Conservation (phyloP, 106 monocot species). For the Iris macrosiphon region DNA sequence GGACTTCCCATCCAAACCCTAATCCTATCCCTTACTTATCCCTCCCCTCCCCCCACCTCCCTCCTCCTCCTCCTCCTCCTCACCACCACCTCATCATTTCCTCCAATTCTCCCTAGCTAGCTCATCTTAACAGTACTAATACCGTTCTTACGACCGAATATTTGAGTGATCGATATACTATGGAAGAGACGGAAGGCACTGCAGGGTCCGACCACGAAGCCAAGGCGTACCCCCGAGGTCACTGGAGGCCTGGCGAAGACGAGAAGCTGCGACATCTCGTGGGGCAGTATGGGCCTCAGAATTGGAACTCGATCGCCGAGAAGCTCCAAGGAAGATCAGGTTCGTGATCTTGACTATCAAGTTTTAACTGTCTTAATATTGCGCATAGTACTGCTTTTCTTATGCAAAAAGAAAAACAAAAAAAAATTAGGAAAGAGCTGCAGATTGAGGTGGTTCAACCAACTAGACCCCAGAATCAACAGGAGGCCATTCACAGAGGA, state of each 20-base stretch:
- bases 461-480: slow-evolving; percentile 56
- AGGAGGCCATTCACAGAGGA: slow-evolving; percentile 58
- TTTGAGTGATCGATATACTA: too few species aligned
- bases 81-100: too few species aligned
- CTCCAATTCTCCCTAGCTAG: too few species aligned
- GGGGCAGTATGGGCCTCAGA: slow-evolving; percentile 69
- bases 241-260: slow-evolving; percentile 88
- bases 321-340: slow-evolving; percentile 88
- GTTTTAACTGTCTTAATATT: background rate
- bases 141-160: too few species aligned
- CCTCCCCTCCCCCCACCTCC: too few species aligned
- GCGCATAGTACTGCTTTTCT: background rate
- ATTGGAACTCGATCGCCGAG: slow-evolving; percentile 87
- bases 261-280: slow-evolving; percentile 69
- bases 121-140: too few species aligned
- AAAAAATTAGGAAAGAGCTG: slow-evolving; percentile 51
- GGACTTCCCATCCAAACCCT: slow-evolving; percentile 61
- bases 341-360: too few species aligned
- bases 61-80: background rate
- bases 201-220: slow-evolving; percentile 13
- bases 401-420: background rate
- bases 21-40: slow-evolving; percentile 2
- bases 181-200: slow-evolving; percentile 15
- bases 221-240: slow-evolving; percentile 45
- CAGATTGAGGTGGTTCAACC: slow-evolving; percentile 65